Evolutionary conservation across 345 rosid species (phyloP), one percentile per base, ranked within the genome.

Genomic region (Dovyalis caffra): DNA sequence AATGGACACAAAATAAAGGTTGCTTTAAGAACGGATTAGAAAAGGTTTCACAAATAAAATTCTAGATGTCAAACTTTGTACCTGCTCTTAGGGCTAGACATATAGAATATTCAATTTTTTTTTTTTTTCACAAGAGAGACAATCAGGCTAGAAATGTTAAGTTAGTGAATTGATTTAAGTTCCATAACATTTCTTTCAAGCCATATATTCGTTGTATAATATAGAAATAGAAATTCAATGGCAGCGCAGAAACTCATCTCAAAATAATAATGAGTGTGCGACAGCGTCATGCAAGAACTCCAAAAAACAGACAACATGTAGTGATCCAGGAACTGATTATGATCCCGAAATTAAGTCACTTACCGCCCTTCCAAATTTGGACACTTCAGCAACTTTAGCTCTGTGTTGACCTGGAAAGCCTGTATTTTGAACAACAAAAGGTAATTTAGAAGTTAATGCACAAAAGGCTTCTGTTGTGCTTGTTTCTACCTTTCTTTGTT

Each of bases 301-400:
- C 49, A 11, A 43, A 43, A 64, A 64, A 6, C 21, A 57, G 32
- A 0, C 51, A 61, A 67, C 61, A 62, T 63, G 20, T 15, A 70
- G 35, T 26, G 47, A 38, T 25, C 32, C 53, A 70, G 66, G 8
- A 47, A 63, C 51, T 65, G 20, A 8, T 16, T 70, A 28, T 64
- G 28, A 38, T 43, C 61, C 71, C 20, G 4, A 32, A 38, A 56
- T 35, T 51, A 12, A 31, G 56, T 34, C 32, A 68, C 76, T 79
- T 49, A 79, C 79, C 35, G 76, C 79, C 75, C 76, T 79, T 37
- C 83, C 83, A 49, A 75, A 75, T 63, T 75, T 79, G 31, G 83
- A 70, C 47, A 66, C 79, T 33, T 75, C 79, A 18, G 79, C 37
- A 53, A n/a, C 73, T 66, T 79, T 75, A 58, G 69, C 64, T 60